Evolutionary conservation across 2,329 filamentous ascomycete genomes (phyloP), one percentile per base, ranked within the genome.

Genomic region (Beauveria caledonica): DNA sequence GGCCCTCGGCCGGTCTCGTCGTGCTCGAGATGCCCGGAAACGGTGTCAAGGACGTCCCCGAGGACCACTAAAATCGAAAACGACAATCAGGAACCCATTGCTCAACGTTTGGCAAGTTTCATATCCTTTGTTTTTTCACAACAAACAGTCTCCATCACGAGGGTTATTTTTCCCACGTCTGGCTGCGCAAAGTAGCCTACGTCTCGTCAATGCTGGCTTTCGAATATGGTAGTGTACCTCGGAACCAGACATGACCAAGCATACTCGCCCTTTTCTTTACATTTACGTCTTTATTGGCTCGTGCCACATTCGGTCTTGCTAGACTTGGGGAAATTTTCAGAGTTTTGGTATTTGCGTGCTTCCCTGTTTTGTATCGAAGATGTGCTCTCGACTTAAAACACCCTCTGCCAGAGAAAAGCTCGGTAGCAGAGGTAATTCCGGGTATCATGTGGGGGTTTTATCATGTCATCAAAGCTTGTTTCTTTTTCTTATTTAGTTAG

Each of bases 21-120:
- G 62, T 79, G 60, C 70, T 78, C 50, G 74, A 78, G 66, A 76
- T 76, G 68, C 68, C 70, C 3, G 73, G 76, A 42, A 64, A 71
- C 58, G 66, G 70, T 3, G 64, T 71, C 62, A 76, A 75, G 62
- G 68, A 70, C 29, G 62, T 69, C 19, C 73, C 73, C 13, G 67
- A 68, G 46, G 65, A 69, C 58, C 68, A 71, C 61, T 73, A 58
- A 58, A 11, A 17, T 45, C 25, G 15, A 21, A 6, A 10, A 27
- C 23, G 23, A 49, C 46, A 21, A 17, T 13, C 23, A 27, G 21
- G 33, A 27, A 10, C 11, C 10, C 19, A 45, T n/a, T 19, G 17
- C 10, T 23, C 33, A 23, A 33, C 23, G 19, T 19, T 42, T 21
- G 23, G 33, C 33, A 58, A 39, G 40, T 58, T 49, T 40, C 21